These are phyloP conservation scores for Taphrina populina DNA, from an alignment of 1,139 yeast genomes.

Conservation along the genomic window DNA sequence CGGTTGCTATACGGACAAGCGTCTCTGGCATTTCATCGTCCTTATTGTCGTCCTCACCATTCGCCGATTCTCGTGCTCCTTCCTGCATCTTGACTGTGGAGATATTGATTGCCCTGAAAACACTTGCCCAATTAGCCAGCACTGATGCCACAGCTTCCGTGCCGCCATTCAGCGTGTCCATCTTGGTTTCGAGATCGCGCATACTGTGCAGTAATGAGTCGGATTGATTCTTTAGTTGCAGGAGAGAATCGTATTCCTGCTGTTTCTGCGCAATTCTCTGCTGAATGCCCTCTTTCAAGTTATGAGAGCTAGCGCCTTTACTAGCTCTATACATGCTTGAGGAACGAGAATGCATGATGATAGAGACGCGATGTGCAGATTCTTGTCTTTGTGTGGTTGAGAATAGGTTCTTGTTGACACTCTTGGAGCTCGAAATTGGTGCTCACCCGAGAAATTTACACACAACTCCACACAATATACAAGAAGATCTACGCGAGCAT, in stretches of 20 bases:
- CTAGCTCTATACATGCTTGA: constrained; percentile 13
- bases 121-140: constrained; percentile 66
- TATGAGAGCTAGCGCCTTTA: constrained; percentile 4
- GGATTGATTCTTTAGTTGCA: constrained; percentile 55
- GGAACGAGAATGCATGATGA: constrained; percentile 16
- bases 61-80: constrained; percentile 41
- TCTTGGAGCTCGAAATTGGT: too few relatives aligned
- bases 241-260: constrained; percentile 55
- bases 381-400: too few relatives aligned
- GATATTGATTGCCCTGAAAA: constrained; percentile 62
- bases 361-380: too few relatives aligned
- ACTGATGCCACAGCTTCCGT: constrained; percentile 51
- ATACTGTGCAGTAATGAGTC: constrained; percentile 52
- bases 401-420: too few relatives aligned
- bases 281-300: constrained; percentile 22
- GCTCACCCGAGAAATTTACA: too few relatives aligned
- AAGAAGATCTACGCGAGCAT: too few relatives aligned
- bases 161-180: constrained; percentile 57
- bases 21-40: constrained; percentile 61
- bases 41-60: constrained; percentile 50
- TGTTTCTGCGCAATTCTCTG: constrained; percentile 47
- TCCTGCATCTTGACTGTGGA: constrained; percentile 52
- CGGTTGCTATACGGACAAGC: constrained; percentile 59
- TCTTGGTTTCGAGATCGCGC: constrained; percentile 52
- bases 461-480: too few relatives aligned